Evolutionary conservation across 2,329 filamentous ascomycete species (phyloP), one percentile per base, ranked within the genome.

Genomic region (Pseudogymnoascus verrucosus): DNA sequence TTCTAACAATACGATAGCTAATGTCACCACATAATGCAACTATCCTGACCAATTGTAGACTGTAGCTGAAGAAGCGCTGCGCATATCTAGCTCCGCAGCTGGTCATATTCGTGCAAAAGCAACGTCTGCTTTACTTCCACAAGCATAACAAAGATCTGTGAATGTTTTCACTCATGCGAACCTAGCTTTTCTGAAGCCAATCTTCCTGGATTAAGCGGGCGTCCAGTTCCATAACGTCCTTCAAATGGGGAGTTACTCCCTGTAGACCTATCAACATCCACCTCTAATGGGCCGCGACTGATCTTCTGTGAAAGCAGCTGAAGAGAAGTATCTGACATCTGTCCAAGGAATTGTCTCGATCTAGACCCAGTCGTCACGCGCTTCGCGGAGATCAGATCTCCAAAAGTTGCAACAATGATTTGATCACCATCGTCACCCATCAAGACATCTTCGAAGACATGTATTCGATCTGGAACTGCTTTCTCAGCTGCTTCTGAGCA

Each of bases 321-420:
- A 34, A 75, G 62, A 37, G 71, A 71, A 19, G 69, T 68, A 68
- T 74, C 70, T n/a, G 72, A 73, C 66, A 70, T 67, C 64, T 69
- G 67, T 14, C 69, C 68, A 28, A 70, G 26, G 59, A 61, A 44
- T 60, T 69, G 67, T 16, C 65, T 60, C 16, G 68, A 69, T 63
- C 67, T 66, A 28, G 64, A 62, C 57, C 69, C 66, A 60, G 68
- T 68, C 14, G 65, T 69, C 61, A 75, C 65, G 47, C 67, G 68
- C 64, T 67, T 75, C 4, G 71, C 72, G 12, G 71, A 70, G 61
- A 75, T 69, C 47, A 74, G 66, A 63, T 73, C 71, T 59, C 72
- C 71, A 63, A 73, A 65, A 31, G 72, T 75, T 59, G 71, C 71
- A 57, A 74, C 69, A 21, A 74, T 64, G 47, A 73, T 61, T 60